Base-by-base conservation (phyloP, 495 filamentous ascomycete genomes). In the Friedmanniomyces endolithicus region DNA sequence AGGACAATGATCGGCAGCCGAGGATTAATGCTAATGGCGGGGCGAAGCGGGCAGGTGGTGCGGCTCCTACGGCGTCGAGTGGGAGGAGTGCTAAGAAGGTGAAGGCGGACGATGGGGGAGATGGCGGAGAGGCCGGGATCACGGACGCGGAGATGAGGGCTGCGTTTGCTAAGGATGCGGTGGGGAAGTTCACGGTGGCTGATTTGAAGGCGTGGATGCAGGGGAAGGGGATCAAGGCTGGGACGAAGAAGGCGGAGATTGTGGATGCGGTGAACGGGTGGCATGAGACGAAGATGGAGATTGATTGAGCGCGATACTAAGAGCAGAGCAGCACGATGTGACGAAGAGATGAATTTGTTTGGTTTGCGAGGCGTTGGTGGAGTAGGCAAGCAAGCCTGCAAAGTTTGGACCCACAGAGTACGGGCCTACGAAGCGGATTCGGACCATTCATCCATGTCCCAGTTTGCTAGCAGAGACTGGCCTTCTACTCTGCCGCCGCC, bases 241-340 rank as follows among this genome's bases (percentile, higher is more conserved):
- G 87, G 0, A 56, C 20, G 41, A 86, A 86, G 69, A 96, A 96
- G 68, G 78, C 74, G 3, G 84, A 92, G 45, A 71, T 96, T 16
- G 67, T 95, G 2, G 86, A 90, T 43, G 79, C 79, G 39, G 74
- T 95, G 16, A 85, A 90, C 65, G 76, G 83, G 57, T 87, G 78
- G 68, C 80, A 90, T 52, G 88, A 94, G 63, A 57, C 66, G 31
- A 80, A 79, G 58, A 58, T 53, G 55, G 44, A 57, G 9, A 23
- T 46, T 24, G 60, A 53, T 50, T 61, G 25, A 50, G 35, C 14
- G 12, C 16, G 37, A 6, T 6, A 6, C 3, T 6, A 14, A n/a
- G 37, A 16, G 2, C 3, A 41, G 2, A 14, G 6, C 16, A 14
- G 12, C 6, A 14, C 16, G 12, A 14, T 41, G 12, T 4, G 17